phyloP scores from a whole-genome alignment of 345 rosid species.

The Brassica juncea region DNA sequence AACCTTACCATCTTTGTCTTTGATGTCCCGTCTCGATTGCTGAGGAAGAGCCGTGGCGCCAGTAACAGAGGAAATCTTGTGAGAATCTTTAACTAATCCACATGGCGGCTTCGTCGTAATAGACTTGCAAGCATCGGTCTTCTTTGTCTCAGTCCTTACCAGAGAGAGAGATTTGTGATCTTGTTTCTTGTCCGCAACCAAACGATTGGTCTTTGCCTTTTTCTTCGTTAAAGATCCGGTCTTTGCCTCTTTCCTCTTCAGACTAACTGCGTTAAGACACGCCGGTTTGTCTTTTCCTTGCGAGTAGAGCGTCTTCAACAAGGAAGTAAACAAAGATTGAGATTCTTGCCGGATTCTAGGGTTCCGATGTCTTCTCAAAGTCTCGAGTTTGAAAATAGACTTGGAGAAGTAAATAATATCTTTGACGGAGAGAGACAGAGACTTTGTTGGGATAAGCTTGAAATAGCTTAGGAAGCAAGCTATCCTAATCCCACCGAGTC shows the following conservation, averaged over 20 bases:
- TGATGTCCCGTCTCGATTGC: background rate
- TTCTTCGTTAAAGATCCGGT: background rate
- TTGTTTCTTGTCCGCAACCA: background rate
- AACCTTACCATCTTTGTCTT: conserved; percentile 2
- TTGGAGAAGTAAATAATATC: background rate
- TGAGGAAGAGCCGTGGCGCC: background rate
- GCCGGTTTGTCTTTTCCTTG: conserved; percentile 1
- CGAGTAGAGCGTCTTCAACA: conserved; percentile 6
- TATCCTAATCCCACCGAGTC: no score
- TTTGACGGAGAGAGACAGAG: background rate
- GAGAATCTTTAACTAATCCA: background rate
- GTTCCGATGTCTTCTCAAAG: conserved; percentile 20
- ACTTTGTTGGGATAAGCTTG: no score
- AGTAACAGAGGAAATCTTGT: background rate
- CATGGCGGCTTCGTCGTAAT: background rate
- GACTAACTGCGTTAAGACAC: background rate
- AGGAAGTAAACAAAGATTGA: conserved; percentile 23
- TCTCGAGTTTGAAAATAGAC: background rate
- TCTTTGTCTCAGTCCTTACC: background rate
- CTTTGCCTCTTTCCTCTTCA: background rate
- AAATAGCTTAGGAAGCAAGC: no score
- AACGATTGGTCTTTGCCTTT: background rate
- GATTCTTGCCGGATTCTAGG: conserved; percentile 22
- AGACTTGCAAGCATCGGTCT: background rate
- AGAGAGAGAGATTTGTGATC: background rate